Evolutionary conservation across 129 eudicot species (phyloP), one percentile per base, ranked within the genome.

Genomic region (Flaveria bidentis): DNA sequence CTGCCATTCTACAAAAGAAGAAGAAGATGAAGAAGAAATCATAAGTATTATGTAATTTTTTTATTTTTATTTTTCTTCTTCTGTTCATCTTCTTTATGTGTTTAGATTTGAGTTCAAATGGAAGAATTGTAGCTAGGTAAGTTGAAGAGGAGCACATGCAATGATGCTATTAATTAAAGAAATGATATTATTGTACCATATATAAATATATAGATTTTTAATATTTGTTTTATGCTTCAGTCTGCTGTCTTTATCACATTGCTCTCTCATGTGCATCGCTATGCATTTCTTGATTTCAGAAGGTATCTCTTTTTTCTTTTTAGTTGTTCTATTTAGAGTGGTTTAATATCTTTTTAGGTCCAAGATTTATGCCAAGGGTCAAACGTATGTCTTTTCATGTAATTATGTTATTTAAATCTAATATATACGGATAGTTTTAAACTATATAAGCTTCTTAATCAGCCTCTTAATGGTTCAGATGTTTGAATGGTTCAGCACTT

Each of bases 131-230:
- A 6, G 60, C 56, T 17, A 79, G 67, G 71, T 74, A 79, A 72
- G 71, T 79, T 84, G 79, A 60, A 78, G 77, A 52, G 25, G 39
- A 72, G 75, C 83, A 80, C 83, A 80, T 80, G 83, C 83, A 80
- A 53, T 80, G 78, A 80, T 80, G 79, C 83, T 65, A 53, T n/a
- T 16, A 80, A 5, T 36, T 36, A 73, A 80, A 74, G 64, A 69
- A 75, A 80, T 80, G 80, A 61, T 47, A 72, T 75, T 68, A 84
- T 46, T 67, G 71, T 84, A 81, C 65, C 70, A 72, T 57, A 78
- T 45, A 45, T 50, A 50, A 13, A 53, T n/a, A 53, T 64, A 76
- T 45, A 73, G 80, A 81, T 53, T 76, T 33, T 68, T 66, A 79
- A 50, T 72, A 39, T 52, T 44, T 30, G 67, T 9, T 57, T 53